Percentiles rank a stretch among this genome's conserved stretches.
Conservation (phyloP, 305 asterid genomes). For the Fraxinus greggii region DNA sequence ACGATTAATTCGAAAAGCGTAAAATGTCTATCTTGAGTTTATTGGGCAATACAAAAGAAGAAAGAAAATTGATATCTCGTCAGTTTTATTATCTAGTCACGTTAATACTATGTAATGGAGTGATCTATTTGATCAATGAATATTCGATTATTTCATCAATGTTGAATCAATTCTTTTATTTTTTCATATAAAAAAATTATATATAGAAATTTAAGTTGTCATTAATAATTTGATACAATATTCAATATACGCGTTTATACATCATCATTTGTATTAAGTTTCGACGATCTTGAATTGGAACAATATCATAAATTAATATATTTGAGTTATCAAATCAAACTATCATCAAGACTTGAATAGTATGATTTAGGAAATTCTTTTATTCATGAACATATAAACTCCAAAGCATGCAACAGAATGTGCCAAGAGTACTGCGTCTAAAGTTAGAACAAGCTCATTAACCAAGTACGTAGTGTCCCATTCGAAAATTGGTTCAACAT, state of each 20-base stretch:
- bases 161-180: background rate
- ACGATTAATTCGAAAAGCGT: background rate
- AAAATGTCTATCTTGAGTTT: too few relatives aligned
- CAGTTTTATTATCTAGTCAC: background rate
- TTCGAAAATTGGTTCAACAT: conserved; percentile 23
- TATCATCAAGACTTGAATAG: background rate
- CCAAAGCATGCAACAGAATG: conserved; percentile 21
- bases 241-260: too few relatives aligned
- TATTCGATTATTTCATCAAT: background rate
- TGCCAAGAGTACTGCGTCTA: conserved; percentile 24
- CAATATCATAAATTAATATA: background rate
- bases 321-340: background rate
- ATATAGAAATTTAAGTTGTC: background rate
- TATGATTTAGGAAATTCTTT: background rate
- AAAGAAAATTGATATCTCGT: background rate
- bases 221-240: too few relatives aligned
- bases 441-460: conserved; percentile 37
- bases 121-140: background rate
- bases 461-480: conserved; percentile 38
- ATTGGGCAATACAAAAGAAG: background rate
- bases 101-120: background rate
- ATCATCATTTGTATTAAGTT: too few relatives aligned
- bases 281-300: background rate
- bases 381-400: conserved; percentile 5
- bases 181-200: background rate